phyloP scores from a whole-genome alignment of 1,284 basidiomycete genomes.

The Sparassis latifolia region DNA sequence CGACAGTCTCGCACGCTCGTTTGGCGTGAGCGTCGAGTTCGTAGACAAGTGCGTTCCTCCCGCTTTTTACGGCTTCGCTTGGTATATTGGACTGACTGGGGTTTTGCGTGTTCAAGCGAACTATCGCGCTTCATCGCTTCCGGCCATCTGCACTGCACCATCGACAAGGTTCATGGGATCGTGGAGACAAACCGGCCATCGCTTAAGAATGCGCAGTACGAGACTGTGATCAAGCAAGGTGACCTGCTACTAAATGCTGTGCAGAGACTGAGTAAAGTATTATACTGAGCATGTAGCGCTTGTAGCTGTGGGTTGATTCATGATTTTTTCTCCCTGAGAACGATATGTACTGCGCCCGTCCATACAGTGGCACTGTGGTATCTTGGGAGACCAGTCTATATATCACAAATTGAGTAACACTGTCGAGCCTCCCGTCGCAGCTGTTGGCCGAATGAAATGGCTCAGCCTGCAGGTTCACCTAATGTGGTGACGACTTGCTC shows the following conservation, averaged over 20 bases:
- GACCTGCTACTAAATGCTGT: constrained; percentile 83
- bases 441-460: no score
- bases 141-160: constrained; percentile 84
- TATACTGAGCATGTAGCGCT: constrained; percentile 38
- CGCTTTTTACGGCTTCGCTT: neutral
- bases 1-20: constrained; percentile 81
- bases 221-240: constrained; percentile 82
- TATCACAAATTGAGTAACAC: no score
- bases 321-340: no score
- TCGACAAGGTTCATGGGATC: constrained; percentile 91
- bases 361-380: no score
- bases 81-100: neutral
- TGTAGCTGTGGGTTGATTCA: no score
- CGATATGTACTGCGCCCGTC: no score
- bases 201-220: constrained; percentile 86
- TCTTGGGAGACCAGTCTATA: no score
- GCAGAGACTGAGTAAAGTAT: constrained; percentile 68
- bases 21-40: constrained; percentile 87
- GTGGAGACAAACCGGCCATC: constrained; percentile 92
- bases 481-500: no score
- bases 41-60: constrained; percentile 66
- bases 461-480: no score
- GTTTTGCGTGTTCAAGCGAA: constrained; percentile 46
- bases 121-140: constrained; percentile 90
- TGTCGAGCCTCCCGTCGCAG: no score